Percentiles rank a stretch among this genome's conserved stretches.
These are phyloP conservation scores for Maudiozyma barnettii DNA, from an alignment of 805 yeast genomes.

Conservation along the genomic window DNA sequence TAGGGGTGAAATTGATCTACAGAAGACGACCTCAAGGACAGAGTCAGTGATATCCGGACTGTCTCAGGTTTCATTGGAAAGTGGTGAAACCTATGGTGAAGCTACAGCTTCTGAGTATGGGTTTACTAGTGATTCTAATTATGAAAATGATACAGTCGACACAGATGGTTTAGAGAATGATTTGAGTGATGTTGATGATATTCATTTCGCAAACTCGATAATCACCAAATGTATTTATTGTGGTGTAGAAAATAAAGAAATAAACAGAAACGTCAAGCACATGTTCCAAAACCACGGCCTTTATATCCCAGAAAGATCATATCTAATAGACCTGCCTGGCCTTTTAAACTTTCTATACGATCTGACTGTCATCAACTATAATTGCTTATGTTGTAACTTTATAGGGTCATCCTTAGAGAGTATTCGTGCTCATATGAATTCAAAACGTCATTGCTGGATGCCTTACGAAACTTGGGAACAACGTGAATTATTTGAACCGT, in stretches of 20 bases:
- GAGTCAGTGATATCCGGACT: constrained; percentile 45
- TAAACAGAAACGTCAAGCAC: constrained; percentile 58
- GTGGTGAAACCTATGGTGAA: constrained; percentile 29
- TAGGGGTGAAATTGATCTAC: not conserved
- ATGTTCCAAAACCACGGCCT: constrained; percentile 77
- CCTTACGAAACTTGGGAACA: constrained; percentile 83
- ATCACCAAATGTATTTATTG: constrained; percentile 48
- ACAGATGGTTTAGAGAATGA: constrained; percentile 20
- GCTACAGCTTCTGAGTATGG: constrained; percentile 47
- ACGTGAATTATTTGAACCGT: constrained; percentile 62
- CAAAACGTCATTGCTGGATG: constrained; percentile 79
- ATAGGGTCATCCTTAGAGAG: constrained; percentile 81
- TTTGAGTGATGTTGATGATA: not conserved
- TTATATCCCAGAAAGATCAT: constrained; percentile 75
- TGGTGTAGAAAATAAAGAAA: constrained; percentile 41
- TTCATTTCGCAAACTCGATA: not conserved
- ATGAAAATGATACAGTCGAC: constrained; percentile 28
- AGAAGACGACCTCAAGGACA: constrained; percentile 42
- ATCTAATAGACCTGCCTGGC: constrained; percentile 59
- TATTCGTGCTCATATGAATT: constrained; percentile 77
- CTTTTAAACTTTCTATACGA: constrained; percentile 68
- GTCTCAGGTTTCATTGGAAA: constrained; percentile 36
- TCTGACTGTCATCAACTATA: constrained; percentile 71
- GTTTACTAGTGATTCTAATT: constrained; percentile 33
- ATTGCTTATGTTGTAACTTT: constrained; percentile 73